These are phyloP conservation scores for Helianthus tuberosus DNA, from an alignment of 129 eudicot species.

Conservation along the genomic window DNA sequence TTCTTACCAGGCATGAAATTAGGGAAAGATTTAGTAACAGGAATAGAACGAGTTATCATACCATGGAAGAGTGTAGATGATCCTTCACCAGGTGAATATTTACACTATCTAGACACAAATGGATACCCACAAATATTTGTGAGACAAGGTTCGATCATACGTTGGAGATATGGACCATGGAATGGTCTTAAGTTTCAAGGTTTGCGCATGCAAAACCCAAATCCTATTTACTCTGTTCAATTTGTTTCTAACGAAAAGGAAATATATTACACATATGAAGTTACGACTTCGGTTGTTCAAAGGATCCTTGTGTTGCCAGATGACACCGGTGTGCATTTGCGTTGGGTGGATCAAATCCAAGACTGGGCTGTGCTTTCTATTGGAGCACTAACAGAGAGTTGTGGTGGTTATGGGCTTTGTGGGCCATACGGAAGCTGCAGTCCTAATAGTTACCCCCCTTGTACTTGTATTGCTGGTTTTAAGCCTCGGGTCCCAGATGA, in stretches of 20 bases:
- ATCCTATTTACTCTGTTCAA: neutral
- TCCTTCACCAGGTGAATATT: slow-evolving; percentile 27
- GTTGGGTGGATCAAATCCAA: slow-evolving; percentile 29
- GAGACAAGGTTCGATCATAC: neutral
- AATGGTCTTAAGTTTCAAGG: slow-evolving; percentile 29
- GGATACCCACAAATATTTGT: slow-evolving; percentile 37
- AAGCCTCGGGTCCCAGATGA: slow-evolving; percentile 39
- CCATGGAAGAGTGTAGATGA: slow-evolving; percentile 38
- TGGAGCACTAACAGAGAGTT: slow-evolving; percentile 16
- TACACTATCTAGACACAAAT: neutral
- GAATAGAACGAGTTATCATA: slow-evolving; percentile 15
- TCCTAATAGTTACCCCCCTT: slow-evolving; percentile 23
- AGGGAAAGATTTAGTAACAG: slow-evolving; percentile 33
- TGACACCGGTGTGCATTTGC: slow-evolving; percentile 2
- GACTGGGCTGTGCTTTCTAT: slow-evolving; percentile 25
- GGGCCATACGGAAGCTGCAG: slow-evolving; percentile 48
- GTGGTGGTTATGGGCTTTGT: slow-evolving; percentile 47
- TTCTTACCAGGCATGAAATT: slow-evolving; percentile 40
- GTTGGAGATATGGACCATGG: slow-evolving; percentile 36
- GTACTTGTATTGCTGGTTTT: slow-evolving; percentile 49
- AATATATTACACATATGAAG: slow-evolving; percentile 22
- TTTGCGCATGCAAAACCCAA: slow-evolving; percentile 10
- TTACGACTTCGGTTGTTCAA: slow-evolving; percentile 9
- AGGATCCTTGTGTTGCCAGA: slow-evolving; percentile 22
- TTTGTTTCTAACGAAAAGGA: slow-evolving; percentile 22